Evolutionary conservation across 257 asterid species (phyloP).

Genomic region (Knoxia roxburghii): DNA sequence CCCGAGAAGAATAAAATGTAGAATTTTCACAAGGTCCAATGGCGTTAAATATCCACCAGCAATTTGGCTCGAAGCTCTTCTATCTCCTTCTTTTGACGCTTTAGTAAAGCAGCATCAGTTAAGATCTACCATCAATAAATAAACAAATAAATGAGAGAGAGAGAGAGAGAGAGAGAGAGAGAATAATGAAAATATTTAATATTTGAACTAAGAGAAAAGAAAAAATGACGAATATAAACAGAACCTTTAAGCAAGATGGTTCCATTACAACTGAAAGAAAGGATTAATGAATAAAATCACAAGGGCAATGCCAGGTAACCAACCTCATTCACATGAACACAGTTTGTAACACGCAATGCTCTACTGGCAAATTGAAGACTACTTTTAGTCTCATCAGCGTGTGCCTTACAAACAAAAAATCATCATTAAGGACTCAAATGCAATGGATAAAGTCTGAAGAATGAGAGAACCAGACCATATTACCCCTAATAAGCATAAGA

Average conservation of each 20-base stretch:
- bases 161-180: neutral
- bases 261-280: constrained; percentile 10
- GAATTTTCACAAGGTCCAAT: neutral
- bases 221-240: neutral
- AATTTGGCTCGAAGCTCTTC: constrained; percentile 88
- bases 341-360: constrained; percentile 90
- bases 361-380: constrained; percentile 99
- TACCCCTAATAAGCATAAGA: neutral
- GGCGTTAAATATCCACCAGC: constrained; percentile 41
- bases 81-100: constrained; percentile 96
- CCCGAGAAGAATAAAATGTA: constrained; percentile 16
- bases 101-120: constrained; percentile 96
- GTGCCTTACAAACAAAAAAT: constrained; percentile 48
- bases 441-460: neutral
- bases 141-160: too few species aligned
- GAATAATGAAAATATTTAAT: neutral
- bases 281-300: constrained; percentile 16
- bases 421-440: neutral
- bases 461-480: neutral
- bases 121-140: constrained; percentile 62
- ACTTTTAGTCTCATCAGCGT: constrained; percentile 97
- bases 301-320: constrained; percentile 16
- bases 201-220: constrained; percentile 18
- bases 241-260: constrained; percentile 10
- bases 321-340: constrained; percentile 98